phyloP scores from a whole-genome alignment of 163 green algal genomes.

The Smithsoniella earleae region DNA sequence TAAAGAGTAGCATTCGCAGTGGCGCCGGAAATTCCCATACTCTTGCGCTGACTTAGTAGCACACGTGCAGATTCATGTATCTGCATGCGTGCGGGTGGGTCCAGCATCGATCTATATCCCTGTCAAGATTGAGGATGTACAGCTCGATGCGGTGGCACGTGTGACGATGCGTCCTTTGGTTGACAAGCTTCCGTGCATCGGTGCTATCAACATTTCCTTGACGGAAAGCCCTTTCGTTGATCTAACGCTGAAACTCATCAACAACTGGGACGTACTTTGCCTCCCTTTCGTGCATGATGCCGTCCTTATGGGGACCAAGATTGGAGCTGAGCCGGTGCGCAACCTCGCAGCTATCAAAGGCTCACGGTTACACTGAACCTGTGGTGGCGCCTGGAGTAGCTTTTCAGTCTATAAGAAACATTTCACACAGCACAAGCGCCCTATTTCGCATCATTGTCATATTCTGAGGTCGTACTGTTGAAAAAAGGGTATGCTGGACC shows the following conservation, averaged over 20 bases:
- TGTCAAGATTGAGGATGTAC: constrained; percentile 49
- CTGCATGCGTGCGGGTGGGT: constrained; percentile 38
- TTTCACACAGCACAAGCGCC: too few species aligned
- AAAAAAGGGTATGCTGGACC: too few species aligned
- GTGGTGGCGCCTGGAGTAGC: too few species aligned
- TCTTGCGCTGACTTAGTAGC: too few species aligned
- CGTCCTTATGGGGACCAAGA: constrained; percentile 31
- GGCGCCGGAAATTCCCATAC: too few species aligned
- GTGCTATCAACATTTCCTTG: constrained; percentile 54
- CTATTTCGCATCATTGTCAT: too few species aligned
- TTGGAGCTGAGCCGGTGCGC: constrained; percentile 22
- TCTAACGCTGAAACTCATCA: constrained; percentile 47
- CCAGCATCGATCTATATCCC: constrained; percentile 47
- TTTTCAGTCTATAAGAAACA: too few species aligned
- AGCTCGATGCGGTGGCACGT: constrained; percentile 51
- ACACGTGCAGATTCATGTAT: constrained; percentile 39
- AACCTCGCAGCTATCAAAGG: too few species aligned
- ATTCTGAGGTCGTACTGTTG: too few species aligned
- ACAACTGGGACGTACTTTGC: constrained; percentile 57
- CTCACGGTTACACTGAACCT: too few species aligned
- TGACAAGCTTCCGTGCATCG: constrained; percentile 68
- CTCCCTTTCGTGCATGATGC: constrained; percentile 48
- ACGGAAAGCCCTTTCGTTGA: constrained; percentile 54
- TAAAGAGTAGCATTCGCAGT: too few species aligned
- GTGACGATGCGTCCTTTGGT: constrained; percentile 62